A percentile compares a stretch with the other conserved stretches of the same genome.
Conservation (phyloP, 2,329 filamentous ascomycete species). For the Trichoderma koningiopsis region DNA sequence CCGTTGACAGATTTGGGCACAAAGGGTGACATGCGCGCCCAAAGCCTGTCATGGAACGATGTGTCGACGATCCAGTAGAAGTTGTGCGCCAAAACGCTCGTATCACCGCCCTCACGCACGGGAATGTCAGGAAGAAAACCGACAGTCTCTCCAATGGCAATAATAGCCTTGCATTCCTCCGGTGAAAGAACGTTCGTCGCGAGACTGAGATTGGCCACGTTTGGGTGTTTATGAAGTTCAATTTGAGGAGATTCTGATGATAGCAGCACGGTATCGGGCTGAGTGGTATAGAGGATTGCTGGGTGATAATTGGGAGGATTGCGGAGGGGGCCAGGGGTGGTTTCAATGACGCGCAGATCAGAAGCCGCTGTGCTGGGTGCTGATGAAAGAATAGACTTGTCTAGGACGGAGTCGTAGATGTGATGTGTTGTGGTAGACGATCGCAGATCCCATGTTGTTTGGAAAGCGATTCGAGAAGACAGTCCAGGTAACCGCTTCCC, state of each 20-base stretch:
- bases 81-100: constrained; percentile 69
- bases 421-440: constrained; percentile 44
- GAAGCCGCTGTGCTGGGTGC: constrained; percentile 42
- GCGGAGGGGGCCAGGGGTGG: constrained; percentile 58
- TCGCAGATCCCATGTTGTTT: constrained; percentile 63
- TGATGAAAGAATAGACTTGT: constrained; percentile 55
- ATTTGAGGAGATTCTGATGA: constrained; percentile 48
- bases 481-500: constrained; percentile 35
- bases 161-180: constrained; percentile 65
- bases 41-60: constrained; percentile 63
- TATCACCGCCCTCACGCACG: constrained; percentile 64
- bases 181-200: constrained; percentile 62
- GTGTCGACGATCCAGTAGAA: constrained; percentile 72
- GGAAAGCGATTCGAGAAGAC: constrained; percentile 57
- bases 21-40: constrained; percentile 60
- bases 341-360: constrained; percentile 62
- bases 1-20: constrained; percentile 60
- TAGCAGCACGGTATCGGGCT: constrained; percentile 58
- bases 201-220: constrained; percentile 63
- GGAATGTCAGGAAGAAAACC: constrained; percentile 70
- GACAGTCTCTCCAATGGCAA: constrained; percentile 66
- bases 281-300: constrained; percentile 65
- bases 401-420: constrained; percentile 60
- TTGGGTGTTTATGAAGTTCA: constrained; percentile 61
- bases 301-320: constrained; percentile 70